Evolutionary conservation across 2,329 filamentous ascomycete genomes (phyloP).

Genomic region (Aureobasidium melanogenum): DNA sequence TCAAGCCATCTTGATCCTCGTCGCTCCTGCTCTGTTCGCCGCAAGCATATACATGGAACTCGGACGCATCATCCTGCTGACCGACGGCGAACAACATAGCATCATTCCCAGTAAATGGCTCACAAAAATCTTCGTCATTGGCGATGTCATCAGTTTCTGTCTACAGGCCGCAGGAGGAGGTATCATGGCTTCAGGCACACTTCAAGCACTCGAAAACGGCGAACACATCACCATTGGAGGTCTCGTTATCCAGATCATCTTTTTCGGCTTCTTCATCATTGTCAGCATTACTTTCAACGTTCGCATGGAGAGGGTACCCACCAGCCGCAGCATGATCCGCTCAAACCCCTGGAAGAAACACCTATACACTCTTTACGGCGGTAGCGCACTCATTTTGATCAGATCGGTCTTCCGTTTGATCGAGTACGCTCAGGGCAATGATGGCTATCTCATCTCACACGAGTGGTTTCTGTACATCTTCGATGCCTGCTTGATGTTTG

Average conservation of each 20-base stretch:
- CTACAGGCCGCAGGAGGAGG: conserved; percentile 39
- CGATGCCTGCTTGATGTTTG: conserved; percentile 21
- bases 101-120: conserved; percentile 36
- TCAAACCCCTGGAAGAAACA: conserved; percentile 29
- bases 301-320: conserved; percentile 18
- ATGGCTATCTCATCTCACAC: conserved; percentile 35
- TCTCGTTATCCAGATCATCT: conserved; percentile 41
- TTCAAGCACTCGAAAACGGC: conserved; percentile 25
- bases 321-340: conserved; percentile 2
- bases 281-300: conserved; percentile 23
- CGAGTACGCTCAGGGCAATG: conserved; percentile 39
- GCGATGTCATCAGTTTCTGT: conserved; percentile 40
- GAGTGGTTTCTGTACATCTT: conserved; percentile 34
- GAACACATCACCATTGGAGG: conserved; percentile 40
- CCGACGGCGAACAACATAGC: conserved; percentile 33
- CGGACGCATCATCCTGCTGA: conserved; percentile 35
- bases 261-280: conserved; percentile 42
- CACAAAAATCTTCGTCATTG: conserved; percentile 40
- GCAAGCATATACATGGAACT: conserved; percentile 44
- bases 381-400: conserved; percentile 39
- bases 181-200: conserved; percentile 27
- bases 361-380: conserved; percentile 35
- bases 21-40: conserved; percentile 43
- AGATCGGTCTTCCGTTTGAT: conserved; percentile 40
- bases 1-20: conserved; percentile 37